Conservation (phyloP, 2,329 filamentous ascomycete genomes). For the Fusarium staphyleae region DNA sequence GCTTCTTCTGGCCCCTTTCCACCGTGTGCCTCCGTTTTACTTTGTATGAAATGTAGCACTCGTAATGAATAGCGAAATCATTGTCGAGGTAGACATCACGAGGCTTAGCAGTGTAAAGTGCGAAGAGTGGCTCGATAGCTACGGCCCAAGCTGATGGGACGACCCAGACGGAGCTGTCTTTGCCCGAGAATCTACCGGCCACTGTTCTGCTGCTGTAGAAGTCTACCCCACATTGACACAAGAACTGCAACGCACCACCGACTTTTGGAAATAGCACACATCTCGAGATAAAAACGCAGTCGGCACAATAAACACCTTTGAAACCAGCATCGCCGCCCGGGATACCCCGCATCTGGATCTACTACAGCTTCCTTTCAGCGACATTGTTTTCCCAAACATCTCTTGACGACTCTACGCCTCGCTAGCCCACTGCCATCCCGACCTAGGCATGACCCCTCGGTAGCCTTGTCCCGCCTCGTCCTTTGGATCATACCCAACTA, state of each 20-base stretch:
- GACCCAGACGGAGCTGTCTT: slow-evolving; percentile 11
- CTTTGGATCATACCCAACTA: slow-evolving; percentile 45
- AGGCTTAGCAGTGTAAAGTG: slow-evolving; percentile 22
- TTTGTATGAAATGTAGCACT: no score
- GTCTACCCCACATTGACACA: slow-evolving; percentile 49
- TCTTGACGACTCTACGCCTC: slow-evolving; percentile 17
- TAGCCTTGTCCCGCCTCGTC: slow-evolving; percentile 49
- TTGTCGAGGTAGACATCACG: not conserved
- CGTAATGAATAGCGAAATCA: no score
- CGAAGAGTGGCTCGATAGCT: slow-evolving; percentile 22
- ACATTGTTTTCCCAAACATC: slow-evolving; percentile 8
- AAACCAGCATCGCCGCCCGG: slow-evolving; percentile 27
- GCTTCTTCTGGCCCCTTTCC: no score
- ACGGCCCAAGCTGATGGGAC: slow-evolving; percentile 21
- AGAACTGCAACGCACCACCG: slow-evolving; percentile 50
- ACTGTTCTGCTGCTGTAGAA: slow-evolving; percentile 13
- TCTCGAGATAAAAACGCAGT: slow-evolving; percentile 49
- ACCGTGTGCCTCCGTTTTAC: no score
- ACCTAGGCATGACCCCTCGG: slow-evolving; percentile 51
- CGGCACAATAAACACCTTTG: slow-evolving; percentile 29
- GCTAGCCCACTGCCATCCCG: slow-evolving; percentile 28
- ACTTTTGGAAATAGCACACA: slow-evolving; percentile 50
- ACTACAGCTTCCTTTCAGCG: not conserved
- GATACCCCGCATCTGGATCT: slow-evolving; percentile 5
- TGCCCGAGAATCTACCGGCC: slow-evolving; percentile 42